phyloP scores from a whole-genome alignment of 352 stramenopile genomes.

The Phytophthora pinifolia region DNA sequence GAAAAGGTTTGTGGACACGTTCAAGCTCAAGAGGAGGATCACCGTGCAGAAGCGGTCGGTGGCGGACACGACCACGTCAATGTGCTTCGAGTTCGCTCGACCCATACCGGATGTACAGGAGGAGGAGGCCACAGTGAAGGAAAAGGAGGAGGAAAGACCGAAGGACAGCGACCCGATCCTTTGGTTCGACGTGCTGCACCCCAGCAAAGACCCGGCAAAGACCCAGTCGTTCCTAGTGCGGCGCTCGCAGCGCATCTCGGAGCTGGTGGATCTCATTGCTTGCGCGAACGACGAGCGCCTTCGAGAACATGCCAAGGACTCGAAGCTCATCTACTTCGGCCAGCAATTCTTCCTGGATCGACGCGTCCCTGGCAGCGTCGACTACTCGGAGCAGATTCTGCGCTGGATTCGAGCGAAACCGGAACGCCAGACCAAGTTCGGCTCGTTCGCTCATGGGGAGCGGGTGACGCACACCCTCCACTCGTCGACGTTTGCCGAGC shows the following conservation, averaged over 20 bases:
- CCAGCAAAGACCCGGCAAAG: constrained; percentile 57
- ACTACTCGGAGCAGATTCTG: constrained; percentile 61
- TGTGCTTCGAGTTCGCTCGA: constrained; percentile 70
- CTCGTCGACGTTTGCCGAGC: constrained; percentile 45
- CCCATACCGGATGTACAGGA: constrained; percentile 17
- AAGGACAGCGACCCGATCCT: constrained; percentile 50
- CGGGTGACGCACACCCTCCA: constrained; percentile 34
- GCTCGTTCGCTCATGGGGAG: constrained; percentile 6
- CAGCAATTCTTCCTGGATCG: constrained; percentile 61
- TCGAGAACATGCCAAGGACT: constrained; percentile 31
- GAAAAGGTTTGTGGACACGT: constrained; percentile 49
- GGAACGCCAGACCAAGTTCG: constrained; percentile 33
- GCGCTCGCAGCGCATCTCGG: constrained; percentile 48
- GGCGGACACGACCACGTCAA: constrained; percentile 50
- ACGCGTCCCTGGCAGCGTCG: constrained; percentile 32
- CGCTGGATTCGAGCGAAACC: constrained; percentile 53
- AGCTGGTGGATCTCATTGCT: constrained; percentile 62
- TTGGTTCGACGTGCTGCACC: constrained; percentile 75
- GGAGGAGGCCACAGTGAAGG: constrained; percentile 1
- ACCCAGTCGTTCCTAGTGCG: constrained; percentile 78
- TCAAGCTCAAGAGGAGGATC: constrained; percentile 49
- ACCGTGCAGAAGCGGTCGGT: constrained; percentile 57
- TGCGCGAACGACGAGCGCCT: constrained; percentile 70
- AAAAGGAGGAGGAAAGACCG: not conserved
- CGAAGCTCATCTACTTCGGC: constrained; percentile 69